Evolutionary conservation across 805 yeast genomes (phyloP), one percentile per base, ranked within the genome.

Genomic region (Dipodascus geniculatus): DNA sequence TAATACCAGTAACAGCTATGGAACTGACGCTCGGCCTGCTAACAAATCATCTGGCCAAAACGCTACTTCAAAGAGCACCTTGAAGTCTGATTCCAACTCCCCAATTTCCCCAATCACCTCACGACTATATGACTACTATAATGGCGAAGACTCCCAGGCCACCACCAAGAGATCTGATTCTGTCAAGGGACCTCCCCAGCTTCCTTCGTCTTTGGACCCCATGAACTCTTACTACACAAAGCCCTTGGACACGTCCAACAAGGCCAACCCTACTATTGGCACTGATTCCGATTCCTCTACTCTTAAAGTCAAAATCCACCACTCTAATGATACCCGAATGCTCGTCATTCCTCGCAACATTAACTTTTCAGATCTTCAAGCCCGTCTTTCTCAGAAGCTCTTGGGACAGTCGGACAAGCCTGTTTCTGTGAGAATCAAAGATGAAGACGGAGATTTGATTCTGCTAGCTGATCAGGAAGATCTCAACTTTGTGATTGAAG

Each of bases 361-460:
- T 11, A 48, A 23, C 17, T 49, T 48, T 33, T 22, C 23, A 16
- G 42, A 48, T 3, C 53, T 54, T 14, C 23, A 33, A 16, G 48
- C 44, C 22, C 48, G 50, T n/a, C 50, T 54, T 14, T 38, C 47
- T n/a, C 48, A 53, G 14, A 54, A 54, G 24, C 38, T 20, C 17
- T 19, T 17, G 16, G 31, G 22, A 28, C 17, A n/a, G 8, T 16
- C 48, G 2, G 19, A 42, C 28, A 17, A 51, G 22, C 42, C n/a
- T 3, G 16, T 54, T n/a, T 35, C 22, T 23, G 17, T 54, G n/a
- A 19, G 53, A 28, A 42, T 24, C 20, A 23, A 23, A 38, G 56
- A 54, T 22, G 56, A 54, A 35, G 56, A 54, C 19, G 56, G 56
- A n/a, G 56, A 54, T 22, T 28, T 31, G 22, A 42, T 54, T 17